Percentiles rank a stretch among this genome's conserved stretches.
These are phyloP conservation scores for Scortechinia acanthostroma DNA, from an alignment of 2,329 filamentous ascomycete species.

Conservation along the genomic window DNA sequence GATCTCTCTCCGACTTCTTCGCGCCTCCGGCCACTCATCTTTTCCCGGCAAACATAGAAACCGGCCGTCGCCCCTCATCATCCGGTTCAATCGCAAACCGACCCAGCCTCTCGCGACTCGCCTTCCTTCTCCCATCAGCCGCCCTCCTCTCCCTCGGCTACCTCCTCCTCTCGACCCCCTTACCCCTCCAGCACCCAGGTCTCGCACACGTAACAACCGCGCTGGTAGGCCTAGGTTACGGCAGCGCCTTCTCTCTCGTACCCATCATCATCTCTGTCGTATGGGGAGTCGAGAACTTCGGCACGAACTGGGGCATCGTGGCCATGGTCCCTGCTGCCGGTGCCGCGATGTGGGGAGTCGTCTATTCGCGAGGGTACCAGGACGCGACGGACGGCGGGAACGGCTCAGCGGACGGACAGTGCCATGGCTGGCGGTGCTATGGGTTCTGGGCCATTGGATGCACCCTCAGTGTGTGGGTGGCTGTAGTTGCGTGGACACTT, in stretches of 20 bases:
- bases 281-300: slow-evolving; percentile 68
- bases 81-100: slow-evolving; percentile 21
- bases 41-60: slow-evolving; percentile 12
- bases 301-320: slow-evolving; percentile 66
- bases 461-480: slow-evolving; percentile 27
- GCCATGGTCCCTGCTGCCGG: slow-evolving; percentile 59
- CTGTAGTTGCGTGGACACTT: slow-evolving; percentile 10
- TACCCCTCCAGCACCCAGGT: slow-evolving; percentile 40
- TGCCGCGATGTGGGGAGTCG: slow-evolving; percentile 53
- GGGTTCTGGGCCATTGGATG: slow-evolving; percentile 52
- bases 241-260: slow-evolving; percentile 54
- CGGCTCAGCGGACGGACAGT: slow-evolving; percentile 24
- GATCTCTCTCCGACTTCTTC: slow-evolving; percentile 59
- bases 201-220: slow-evolving; percentile 53
- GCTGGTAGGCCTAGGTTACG: slow-evolving; percentile 58
- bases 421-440: slow-evolving; percentile 53
- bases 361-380: slow-evolving; percentile 50
- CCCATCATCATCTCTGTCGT: slow-evolving; percentile 62
- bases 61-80: slow-evolving; percentile 4
- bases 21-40: slow-evolving; percentile 31
- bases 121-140: slow-evolving; percentile 53
- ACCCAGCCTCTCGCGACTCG: slow-evolving; percentile 40
- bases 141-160: slow-evolving; percentile 51
- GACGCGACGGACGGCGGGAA: slow-evolving; percentile 19
- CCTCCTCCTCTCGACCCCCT: slow-evolving; percentile 47